Evolutionary conservation across 2,329 filamentous ascomycete genomes (phyloP), one percentile per base, ranked within the genome.

Genomic region (Dactylellina drechsleri): DNA sequence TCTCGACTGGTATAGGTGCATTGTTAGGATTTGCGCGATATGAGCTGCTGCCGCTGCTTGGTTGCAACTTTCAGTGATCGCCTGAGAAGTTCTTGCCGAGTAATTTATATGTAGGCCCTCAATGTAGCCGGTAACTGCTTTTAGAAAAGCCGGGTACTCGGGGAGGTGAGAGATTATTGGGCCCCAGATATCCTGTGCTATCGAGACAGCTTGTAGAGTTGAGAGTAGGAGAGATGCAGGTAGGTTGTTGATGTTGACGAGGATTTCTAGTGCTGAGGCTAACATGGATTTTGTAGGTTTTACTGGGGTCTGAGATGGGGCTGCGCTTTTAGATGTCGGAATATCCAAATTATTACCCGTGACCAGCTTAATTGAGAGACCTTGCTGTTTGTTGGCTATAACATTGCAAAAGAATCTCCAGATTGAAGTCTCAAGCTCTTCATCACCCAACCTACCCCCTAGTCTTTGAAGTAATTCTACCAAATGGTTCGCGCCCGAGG

Each of bases 111-210:
- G 74, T 13, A 79, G 41, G 13, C 70, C 72, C 43, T 79, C 78
- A 40, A 95, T 86, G 80, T 92, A 95, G 2, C 86, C 85, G 16
- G 91, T 87, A 16, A 97, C 85, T 66, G 88, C 87, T 49, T 88
- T 85, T 67, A 97, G 86, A 79, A 97, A 94, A 0, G 85, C 84
- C 0, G 87, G 86, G 79, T 96, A 91, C 72, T 89, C 89, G 76
- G 91, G 88, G 41, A 96, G 84, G 45, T 91, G 89, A 67, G 92
- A 90, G 67, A 96, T 93, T 0, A 92, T 93, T 92, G 94, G 97
- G 0, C 93, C 91, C 94, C 94, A 98, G 80, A 93, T 92, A 81
- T 97, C 95, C 80, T 97, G 93, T 3, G 94, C 92, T 1, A 91
- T 89, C 1, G 92, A 89, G 43, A 97, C 88, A 81, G 98, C 98